Conservation (phyloP, 2,329 filamentous ascomycete species). For the Aspergillus brasiliensis region DNA sequence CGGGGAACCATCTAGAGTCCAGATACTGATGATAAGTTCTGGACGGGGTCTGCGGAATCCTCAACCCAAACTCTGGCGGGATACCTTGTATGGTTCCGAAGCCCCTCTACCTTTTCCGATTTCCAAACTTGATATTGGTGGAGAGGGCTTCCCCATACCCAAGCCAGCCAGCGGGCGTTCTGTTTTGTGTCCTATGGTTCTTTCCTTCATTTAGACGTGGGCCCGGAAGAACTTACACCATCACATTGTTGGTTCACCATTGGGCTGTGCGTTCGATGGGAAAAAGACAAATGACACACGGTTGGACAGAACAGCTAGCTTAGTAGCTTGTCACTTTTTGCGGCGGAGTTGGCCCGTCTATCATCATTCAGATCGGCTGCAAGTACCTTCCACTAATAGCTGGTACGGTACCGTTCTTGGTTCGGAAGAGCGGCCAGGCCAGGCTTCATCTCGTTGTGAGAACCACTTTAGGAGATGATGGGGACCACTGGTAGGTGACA, state of each 20-base stretch:
- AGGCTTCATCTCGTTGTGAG: neutral
- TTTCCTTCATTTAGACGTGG: neutral
- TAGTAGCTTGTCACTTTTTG: neutral
- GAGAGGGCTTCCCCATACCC: constrained; percentile 2
- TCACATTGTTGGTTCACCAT: neutral
- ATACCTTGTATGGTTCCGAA: neutral
- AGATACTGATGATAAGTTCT: too few relatives aligned
- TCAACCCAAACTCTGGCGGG: constrained; percentile 15
- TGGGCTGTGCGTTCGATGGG: neutral
- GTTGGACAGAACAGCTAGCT: neutral
- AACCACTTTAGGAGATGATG: neutral
- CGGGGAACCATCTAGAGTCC: neutral
- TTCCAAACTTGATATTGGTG: constrained; percentile 1
- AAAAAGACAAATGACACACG: neutral
- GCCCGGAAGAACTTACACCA: neutral
- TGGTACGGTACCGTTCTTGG: neutral
- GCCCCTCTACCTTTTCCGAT: neutral
- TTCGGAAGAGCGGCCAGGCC: neutral
- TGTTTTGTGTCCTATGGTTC: neutral
- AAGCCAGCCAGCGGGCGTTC: neutral
- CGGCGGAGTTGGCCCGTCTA: neutral
- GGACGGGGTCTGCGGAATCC: constrained; percentile 18
- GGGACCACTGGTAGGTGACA: too few relatives aligned
- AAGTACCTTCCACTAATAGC: neutral
- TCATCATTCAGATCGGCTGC: neutral